A percentile compares a stretch with the other conserved stretches of the same genome.
phyloP scores from a whole-genome alignment of 495 filamentous ascomycete species.

The Penicillium macrosclerotiorum region DNA sequence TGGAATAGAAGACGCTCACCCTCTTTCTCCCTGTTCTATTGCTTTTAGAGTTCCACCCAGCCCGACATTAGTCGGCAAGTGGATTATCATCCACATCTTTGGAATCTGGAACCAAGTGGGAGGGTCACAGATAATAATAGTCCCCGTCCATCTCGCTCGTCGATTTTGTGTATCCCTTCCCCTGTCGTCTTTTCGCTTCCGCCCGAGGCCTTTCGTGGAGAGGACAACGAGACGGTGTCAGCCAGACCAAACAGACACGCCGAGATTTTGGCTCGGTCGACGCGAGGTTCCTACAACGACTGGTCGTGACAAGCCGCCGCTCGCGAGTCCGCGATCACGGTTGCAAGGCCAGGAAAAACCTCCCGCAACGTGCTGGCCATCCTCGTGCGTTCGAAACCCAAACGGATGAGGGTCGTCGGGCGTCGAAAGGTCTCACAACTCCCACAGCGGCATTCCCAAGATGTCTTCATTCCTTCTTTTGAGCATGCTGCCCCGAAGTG shows the following conservation, averaged over 20 bases:
- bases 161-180: not conserved
- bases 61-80: constrained; percentile 2
- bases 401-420: not conserved
- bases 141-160: not conserved
- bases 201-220: too few species aligned
- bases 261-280: too few species aligned
- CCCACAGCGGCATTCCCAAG: constrained; percentile 1
- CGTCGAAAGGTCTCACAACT: not conserved
- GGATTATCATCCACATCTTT: constrained; percentile 7
- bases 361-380: not conserved
- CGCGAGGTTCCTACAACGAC: too few species aligned
- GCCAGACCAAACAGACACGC: too few species aligned
- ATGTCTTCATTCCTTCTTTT: constrained; percentile 28
- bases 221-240: too few species aligned
- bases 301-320: too few species aligned
- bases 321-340: too few species aligned
- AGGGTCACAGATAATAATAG: constrained; percentile 10
- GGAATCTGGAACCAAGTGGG: too few species aligned
- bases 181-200: not conserved
- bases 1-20: not conserved
- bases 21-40: constrained; percentile 5
- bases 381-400: constrained; percentile 1
- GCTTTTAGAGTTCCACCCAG: constrained; percentile 20
- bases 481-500: constrained; percentile 16
- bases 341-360: too few species aligned